These are phyloP conservation scores for Aspergillus japonicus DNA, from an alignment of 2,329 filamentous ascomycete genomes.

Conservation along the genomic window DNA sequence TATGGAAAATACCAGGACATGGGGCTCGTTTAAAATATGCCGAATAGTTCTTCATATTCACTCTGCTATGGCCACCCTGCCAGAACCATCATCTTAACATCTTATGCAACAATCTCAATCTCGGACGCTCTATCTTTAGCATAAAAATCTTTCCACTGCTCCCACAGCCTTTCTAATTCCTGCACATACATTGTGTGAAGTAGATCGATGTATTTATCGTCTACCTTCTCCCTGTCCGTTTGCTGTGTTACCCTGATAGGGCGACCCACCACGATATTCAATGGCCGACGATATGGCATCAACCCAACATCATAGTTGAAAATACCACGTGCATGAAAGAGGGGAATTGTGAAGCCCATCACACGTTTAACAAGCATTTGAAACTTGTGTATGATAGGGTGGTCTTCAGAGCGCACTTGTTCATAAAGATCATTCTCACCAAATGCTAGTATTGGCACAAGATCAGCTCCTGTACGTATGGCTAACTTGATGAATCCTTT, in stretches of 20 bases:
- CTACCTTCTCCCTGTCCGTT: constrained; percentile 59
- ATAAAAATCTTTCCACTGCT: constrained; percentile 49
- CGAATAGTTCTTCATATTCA: too few relatives aligned
- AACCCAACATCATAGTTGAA: constrained; percentile 98
- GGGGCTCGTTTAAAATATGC: too few relatives aligned
- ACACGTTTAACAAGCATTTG: constrained; percentile 82
- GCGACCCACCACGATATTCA: constrained; percentile 86
- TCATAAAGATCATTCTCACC: constrained; percentile 97
- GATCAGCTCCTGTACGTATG: constrained; percentile 84
- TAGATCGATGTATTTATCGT: constrained; percentile 72
- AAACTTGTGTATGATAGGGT: constrained; percentile 74
- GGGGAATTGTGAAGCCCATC: constrained; percentile 87
- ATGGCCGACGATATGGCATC: constrained; percentile 84
- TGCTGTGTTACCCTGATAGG: constrained; percentile 70
- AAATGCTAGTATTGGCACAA: constrained; percentile 89
- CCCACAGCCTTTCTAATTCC: constrained; percentile 52
- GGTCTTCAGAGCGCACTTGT: constrained; percentile 72
- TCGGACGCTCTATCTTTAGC: constrained; percentile 44
- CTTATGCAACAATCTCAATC: constrained; percentile 44
- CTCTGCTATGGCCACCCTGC: too few relatives aligned
- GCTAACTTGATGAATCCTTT: constrained; percentile 95
- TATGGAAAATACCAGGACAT: too few relatives aligned
- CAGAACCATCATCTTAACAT: not conserved
- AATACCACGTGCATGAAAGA: constrained; percentile 85
- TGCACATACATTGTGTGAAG: constrained; percentile 76